phyloP scores from a whole-genome alignment of 768 basidiomycete species.

The Pisolithus orientalis region DNA sequence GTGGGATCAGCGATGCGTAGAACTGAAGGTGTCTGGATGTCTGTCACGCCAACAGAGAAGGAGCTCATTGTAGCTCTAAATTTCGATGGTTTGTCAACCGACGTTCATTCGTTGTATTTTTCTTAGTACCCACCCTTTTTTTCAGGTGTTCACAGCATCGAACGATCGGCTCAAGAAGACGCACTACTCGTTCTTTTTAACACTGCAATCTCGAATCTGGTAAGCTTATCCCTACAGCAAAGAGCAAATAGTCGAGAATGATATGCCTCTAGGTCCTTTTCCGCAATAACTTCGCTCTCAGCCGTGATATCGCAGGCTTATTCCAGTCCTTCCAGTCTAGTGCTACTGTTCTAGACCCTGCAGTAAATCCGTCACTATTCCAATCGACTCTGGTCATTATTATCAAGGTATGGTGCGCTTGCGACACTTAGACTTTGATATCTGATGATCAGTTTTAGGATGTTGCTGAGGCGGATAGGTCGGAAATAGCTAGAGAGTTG shows the following conservation, averaged over 20 bases:
- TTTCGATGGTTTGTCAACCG: slow-evolving; percentile 40
- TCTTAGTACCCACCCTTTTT: neutral
- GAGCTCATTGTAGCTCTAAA: slow-evolving; percentile 46
- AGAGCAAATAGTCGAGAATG: neutral
- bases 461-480: slow-evolving; percentile 48
- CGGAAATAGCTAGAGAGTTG: slow-evolving; percentile 48
- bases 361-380: slow-evolving; percentile 46
- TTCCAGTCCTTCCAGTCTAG: slow-evolving; percentile 52
- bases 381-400: slow-evolving; percentile 48
- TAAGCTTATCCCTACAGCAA: slow-evolving; percentile 14
- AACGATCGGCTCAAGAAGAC: slow-evolving; percentile 51
- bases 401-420: slow-evolving; percentile 37
- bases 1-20: slow-evolving; percentile 53
- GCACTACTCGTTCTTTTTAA: slow-evolving; percentile 53
- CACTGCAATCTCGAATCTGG: slow-evolving; percentile 51
- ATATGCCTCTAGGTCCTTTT: slow-evolving; percentile 39
- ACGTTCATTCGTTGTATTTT: neutral
- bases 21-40: slow-evolving; percentile 59
- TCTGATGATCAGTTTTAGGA: slow-evolving; percentile 33
- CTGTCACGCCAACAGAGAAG: slow-evolving; percentile 47
- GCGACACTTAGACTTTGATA: neutral
- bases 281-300: slow-evolving; percentile 53
- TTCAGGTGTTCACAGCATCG: slow-evolving; percentile 47
- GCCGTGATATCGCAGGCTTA: slow-evolving; percentile 46
- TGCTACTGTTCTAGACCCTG: slow-evolving; percentile 44